phyloP scores from a whole-genome alignment of 169 alveolate genomes.

The Blepharisma undulans region DNA sequence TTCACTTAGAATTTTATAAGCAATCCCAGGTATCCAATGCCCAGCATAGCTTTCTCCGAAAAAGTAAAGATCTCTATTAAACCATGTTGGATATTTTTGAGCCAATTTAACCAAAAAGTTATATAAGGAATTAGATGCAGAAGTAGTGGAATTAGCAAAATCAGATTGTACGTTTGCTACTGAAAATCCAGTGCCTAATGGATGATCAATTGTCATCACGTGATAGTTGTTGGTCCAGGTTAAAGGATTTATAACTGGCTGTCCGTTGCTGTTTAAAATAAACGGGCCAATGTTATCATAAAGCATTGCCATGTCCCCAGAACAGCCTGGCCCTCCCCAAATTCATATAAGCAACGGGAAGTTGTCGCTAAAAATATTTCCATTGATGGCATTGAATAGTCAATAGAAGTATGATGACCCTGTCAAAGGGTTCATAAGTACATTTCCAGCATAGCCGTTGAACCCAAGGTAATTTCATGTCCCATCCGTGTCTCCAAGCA shows the following conservation, averaged over 20 bases:
- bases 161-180: not conserved
- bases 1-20: not conserved
- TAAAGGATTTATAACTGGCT: not conserved
- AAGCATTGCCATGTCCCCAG: conserved; percentile 49
- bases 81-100: conserved; percentile 32
- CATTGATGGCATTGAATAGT: conserved; percentile 9
- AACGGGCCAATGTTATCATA: conserved; percentile 31
- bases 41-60: conserved; percentile 44
- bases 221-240: conserved; percentile 42
- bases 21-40: conserved; percentile 25
- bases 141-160: not conserved
- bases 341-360: conserved; percentile 57
- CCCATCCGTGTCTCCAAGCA: conserved; percentile 22
- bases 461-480: not conserved
- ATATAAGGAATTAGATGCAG: conserved; percentile 33
- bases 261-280: not conserved
- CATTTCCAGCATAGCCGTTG: conserved; percentile 42
- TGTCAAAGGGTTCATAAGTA: not conserved
- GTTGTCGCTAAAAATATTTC: conserved; percentile 27
- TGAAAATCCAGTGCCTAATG: conserved; percentile 46
- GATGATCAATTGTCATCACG: conserved; percentile 35
- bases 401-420: conserved; percentile 42
- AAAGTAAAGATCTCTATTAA: conserved; percentile 8
- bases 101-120: conserved; percentile 7
- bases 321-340: conserved; percentile 67